Base-by-base conservation (phyloP, 805 yeast genomes). In the Candida manassasensis region DNA sequence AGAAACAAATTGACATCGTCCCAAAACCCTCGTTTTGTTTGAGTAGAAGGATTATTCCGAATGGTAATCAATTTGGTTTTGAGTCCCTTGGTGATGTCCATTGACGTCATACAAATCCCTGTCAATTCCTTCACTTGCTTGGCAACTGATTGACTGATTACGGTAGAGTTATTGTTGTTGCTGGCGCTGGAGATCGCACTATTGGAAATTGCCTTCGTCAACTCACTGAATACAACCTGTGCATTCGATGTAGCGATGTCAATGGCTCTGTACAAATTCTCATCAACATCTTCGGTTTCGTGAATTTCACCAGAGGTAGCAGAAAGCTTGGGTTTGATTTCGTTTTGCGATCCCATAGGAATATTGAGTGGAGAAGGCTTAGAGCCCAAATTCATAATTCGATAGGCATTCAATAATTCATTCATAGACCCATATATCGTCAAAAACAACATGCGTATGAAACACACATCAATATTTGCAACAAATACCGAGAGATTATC, bases 1-100 rank as follows among this genome's bases (percentile, higher is more conserved):
- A 90, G 64, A 48, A 88, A 87, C 32, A 77, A 61, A 53, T 85
- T 88, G 21, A 86, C 81, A 44, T 84, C 89, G 45, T 90, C 97
- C 78, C 93, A 89, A 36, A 90, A 78, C 44, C 69, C 69, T 39
- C 75, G 69, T 42, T 84, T 78, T 22, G 80, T 82, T 6, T 58
- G 50, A 3, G 55, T 49, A 4, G 71, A 69, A 6, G 74, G 66
- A 27, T 69, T 76, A 12, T 69, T 59, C 21, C 77, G 55, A 21
- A 78, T 69, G 2, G 71, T 60, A 9, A 67, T 61, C 34, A 89
- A 62, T 35, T 79, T 73, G 10, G 63, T 62, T 39, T 74, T 74
- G 32, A 86, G 69, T 39, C 79, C 62, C 43, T 81, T 79, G 7
- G 95, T 84, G 27, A 83, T 73, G n/a, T 86, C 95, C 73, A 84